These are phyloP conservation scores for Solanum hybrid DNA, from an alignment of 305 asterid species.

Conservation along the genomic window DNA sequence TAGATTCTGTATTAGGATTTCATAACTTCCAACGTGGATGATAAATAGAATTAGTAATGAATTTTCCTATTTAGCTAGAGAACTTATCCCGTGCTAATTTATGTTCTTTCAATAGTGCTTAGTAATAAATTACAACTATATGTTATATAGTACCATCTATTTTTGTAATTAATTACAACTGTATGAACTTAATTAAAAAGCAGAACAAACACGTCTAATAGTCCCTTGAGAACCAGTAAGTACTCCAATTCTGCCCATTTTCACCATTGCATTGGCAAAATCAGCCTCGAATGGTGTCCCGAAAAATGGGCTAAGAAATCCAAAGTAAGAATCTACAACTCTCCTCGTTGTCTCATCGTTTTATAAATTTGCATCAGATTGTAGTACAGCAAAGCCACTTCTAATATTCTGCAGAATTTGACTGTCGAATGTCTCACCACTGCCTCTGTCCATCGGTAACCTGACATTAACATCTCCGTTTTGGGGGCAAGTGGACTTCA, in stretches of 20 bases:
- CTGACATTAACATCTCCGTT: background rate
- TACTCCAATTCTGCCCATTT: background rate
- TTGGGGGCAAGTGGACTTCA: background rate
- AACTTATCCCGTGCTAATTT: background rate
- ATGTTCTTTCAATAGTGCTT: background rate
- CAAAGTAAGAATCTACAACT: background rate
- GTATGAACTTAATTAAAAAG: background rate
- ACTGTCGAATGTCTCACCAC: background rate
- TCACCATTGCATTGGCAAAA: background rate
- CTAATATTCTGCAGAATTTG: background rate
- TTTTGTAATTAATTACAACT: too few relatives aligned
- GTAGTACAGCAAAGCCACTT: background rate
- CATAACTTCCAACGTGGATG: background rate
- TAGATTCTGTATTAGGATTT: background rate
- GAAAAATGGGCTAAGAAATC: background rate
- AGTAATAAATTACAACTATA: background rate
- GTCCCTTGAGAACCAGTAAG: background rate
- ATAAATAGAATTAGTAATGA: background rate
- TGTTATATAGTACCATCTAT: background rate
- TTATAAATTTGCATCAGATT: background rate
- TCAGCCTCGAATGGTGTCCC: background rate
- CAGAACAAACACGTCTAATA: background rate
- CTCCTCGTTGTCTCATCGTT: background rate
- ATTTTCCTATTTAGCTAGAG: background rate
- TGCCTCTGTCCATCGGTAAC: background rate